Percentiles rank a stretch among this genome's conserved stretches.
phyloP scores from a whole-genome alignment of 2,329 filamentous ascomycete species.

The Beauveria australis region DNA sequence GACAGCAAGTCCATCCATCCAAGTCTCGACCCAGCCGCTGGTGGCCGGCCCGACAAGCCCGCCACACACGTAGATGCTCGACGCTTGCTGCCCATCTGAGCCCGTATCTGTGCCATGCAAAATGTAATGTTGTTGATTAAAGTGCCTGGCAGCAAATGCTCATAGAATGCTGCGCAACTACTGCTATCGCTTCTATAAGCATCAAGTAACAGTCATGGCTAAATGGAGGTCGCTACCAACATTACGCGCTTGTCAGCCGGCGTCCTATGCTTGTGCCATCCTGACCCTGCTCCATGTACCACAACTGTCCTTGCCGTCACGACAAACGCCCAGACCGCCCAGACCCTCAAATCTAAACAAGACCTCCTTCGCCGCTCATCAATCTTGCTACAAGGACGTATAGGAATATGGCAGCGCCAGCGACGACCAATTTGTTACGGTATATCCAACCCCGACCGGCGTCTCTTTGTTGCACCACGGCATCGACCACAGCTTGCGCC shows the following conservation, averaged over 20 bases:
- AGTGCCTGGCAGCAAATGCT: not conserved
- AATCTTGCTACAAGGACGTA: slow-evolving; percentile 79
- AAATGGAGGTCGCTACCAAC: not conserved
- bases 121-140: not conserved
- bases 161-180: not conserved
- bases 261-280: not conserved
- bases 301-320: not conserved
- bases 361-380: slow-evolving; percentile 41
- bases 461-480: slow-evolving; percentile 64
- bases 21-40: not conserved
- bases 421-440: slow-evolving; percentile 69
- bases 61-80: too few species aligned
- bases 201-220: not conserved
- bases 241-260: too few species aligned
- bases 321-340: not conserved
- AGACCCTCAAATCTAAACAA: not conserved
- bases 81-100: not conserved
- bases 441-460: slow-evolving; percentile 76
- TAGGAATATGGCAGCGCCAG: slow-evolving; percentile 61
- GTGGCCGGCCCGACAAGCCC: not conserved
- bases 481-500: slow-evolving; percentile 68
- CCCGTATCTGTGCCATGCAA: too few species aligned
- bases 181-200: not conserved
- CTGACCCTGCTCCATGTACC: not conserved
- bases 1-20: not conserved